Evolutionary conservation across 1,284 basidiomycete species (phyloP).

Genomic region (Apiotrichum siamense): DNA sequence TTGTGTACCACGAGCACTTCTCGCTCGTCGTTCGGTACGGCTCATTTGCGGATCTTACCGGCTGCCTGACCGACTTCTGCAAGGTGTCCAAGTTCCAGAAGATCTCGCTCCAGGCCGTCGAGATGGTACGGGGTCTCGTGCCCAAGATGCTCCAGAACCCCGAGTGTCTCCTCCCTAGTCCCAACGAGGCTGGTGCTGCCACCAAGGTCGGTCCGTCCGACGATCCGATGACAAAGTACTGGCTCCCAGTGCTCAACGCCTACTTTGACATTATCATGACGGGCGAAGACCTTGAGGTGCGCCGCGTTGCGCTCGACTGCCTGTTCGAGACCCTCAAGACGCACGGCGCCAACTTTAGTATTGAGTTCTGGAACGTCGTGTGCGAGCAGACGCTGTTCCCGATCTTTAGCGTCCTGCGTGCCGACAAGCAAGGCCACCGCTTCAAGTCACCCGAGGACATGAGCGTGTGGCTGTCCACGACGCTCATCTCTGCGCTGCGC

Average conservation of each 20-base stretch:
- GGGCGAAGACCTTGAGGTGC: constrained; percentile 96
- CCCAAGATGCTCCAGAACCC: constrained; percentile 82
- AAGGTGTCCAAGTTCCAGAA: constrained; percentile 99
- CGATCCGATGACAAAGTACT: constrained; percentile 87
- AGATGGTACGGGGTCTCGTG: constrained; percentile 87
- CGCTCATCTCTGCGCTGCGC: constrained; percentile 96
- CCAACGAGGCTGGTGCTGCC: constrained; percentile 15
- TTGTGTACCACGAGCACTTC: constrained; percentile 87
- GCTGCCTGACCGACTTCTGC: constrained; percentile 98
- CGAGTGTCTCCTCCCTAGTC: constrained; percentile 61
- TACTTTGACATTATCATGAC: constrained; percentile 99
- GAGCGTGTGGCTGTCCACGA: constrained; percentile 99
- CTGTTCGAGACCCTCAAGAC: constrained; percentile 90
- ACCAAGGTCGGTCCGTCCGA: constrained; percentile 49
- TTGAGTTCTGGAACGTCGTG: constrained; percentile 97
- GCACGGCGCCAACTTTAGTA: constrained; percentile 77
- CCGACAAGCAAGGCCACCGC: constrained; percentile 55
- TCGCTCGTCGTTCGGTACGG: constrained; percentile 83
- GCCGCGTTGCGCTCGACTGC: constrained; percentile 90
- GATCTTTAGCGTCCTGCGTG: constrained; percentile 86
- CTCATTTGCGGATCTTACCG: constrained; percentile 90
- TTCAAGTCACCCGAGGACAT: constrained; percentile 97
- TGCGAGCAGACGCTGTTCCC: constrained; percentile 96
- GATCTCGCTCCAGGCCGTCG: constrained; percentile 91
- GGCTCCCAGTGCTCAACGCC: constrained; percentile 93